phyloP scores from a whole-genome alignment of 2,329 filamentous ascomycete genomes.

The Pseudocercospora pini-densiflorae region DNA sequence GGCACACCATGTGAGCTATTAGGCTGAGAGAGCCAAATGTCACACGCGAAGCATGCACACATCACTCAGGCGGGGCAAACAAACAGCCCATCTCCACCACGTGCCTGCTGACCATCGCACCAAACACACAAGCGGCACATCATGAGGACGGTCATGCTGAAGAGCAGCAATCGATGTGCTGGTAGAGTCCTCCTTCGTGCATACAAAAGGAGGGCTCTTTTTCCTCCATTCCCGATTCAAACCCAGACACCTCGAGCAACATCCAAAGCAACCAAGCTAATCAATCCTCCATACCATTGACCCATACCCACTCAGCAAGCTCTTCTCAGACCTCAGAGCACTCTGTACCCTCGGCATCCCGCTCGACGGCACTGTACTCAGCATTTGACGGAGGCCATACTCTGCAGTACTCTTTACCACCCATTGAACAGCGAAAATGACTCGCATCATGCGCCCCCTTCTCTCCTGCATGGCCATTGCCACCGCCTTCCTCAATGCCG shows the following conservation, averaged over 20 bases:
- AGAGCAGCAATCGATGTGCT: conserved; percentile 2
- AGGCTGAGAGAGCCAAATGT: neutral
- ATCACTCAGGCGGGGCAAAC: neutral
- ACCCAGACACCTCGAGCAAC: neutral
- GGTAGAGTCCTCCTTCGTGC: neutral
- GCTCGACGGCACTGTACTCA: neutral
- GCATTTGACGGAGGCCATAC: neutral
- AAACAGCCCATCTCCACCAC: neutral
- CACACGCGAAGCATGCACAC: neutral
- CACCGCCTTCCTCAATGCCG: neutral
- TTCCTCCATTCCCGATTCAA: neutral
- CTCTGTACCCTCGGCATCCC: neutral
- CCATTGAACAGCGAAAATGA: neutral
- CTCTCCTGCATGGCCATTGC: neutral
- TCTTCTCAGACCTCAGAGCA: neutral
- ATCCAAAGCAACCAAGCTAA: neutral
- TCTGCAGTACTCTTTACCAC: neutral
- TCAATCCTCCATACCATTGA: neutral
- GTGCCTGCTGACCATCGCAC: neutral
- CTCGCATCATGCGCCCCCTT: neutral
- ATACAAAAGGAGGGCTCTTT: neutral
- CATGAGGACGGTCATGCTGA: neutral
- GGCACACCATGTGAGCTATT: neutral
- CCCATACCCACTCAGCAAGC: neutral
- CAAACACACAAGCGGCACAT: neutral